phyloP scores from a whole-genome alignment of 1,284 basidiomycete genomes.

The Cryptococcus jaspeensis region DNA sequence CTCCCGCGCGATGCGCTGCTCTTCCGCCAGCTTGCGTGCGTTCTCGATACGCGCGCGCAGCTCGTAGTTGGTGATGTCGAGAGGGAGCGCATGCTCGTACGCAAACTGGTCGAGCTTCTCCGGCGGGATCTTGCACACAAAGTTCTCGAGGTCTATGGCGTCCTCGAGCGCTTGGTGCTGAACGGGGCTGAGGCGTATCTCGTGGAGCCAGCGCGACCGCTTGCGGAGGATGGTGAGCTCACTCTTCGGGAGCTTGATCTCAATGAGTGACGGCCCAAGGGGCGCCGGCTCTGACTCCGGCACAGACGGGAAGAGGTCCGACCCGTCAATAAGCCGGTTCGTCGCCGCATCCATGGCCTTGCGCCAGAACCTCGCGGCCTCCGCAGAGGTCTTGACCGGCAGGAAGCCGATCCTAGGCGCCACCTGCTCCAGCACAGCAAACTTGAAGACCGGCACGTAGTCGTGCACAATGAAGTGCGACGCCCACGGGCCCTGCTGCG shows the following conservation, averaged over 20 bases:
- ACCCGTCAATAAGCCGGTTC: too few species aligned
- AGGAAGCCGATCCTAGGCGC: constrained; percentile 31
- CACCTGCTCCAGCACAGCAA: constrained; percentile 17
- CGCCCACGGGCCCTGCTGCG: constrained; percentile 3
- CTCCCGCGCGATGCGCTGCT: background rate
- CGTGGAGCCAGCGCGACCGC: constrained; percentile 27
- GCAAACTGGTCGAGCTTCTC: constrained; percentile 32
- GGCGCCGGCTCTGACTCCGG: too few species aligned
- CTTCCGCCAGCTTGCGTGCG: constrained; percentile 9
- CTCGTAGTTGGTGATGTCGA: constrained; percentile 18
- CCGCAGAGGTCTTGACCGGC: constrained; percentile 15
- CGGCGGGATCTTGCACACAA: constrained; percentile 9
- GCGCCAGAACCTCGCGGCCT: constrained; percentile 28
- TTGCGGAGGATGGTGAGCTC: constrained; percentile 17
- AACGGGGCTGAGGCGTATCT: constrained; percentile 19
- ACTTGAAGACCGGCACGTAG: constrained; percentile 39
- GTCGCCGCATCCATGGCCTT: constrained; percentile 18
- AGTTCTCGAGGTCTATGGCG: constrained; percentile 19
- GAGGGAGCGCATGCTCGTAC: constrained; percentile 32
- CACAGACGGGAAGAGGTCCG: too few species aligned
- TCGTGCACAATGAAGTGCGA: constrained; percentile 40
- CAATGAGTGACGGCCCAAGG: too few species aligned
- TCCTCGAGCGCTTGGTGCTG: constrained; percentile 33
- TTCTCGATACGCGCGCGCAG: constrained; percentile 10
- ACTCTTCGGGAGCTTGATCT: too few species aligned